Conservation (phyloP, 2,329 filamentous ascomycete species). For the Trichoderma oligosporum region DNA sequence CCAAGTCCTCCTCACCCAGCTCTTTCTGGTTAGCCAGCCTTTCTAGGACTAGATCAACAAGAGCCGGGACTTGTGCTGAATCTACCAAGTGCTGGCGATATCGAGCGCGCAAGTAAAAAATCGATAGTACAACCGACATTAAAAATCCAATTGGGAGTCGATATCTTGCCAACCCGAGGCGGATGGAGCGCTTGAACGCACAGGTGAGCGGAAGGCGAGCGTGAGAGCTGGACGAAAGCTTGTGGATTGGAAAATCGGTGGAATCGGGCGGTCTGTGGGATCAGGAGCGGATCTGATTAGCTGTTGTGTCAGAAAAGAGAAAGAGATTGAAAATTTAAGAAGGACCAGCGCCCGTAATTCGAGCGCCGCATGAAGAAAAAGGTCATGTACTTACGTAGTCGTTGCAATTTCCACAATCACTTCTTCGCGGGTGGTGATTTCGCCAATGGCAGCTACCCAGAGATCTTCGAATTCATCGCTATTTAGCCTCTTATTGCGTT, state of each 20-base stretch:
- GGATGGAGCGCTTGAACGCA: constrained; percentile 71
- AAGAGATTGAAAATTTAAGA: constrained; percentile 9
- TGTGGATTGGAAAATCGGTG: constrained; percentile 57
- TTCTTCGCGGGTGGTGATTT: constrained; percentile 62
- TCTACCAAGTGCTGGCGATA: constrained; percentile 62
- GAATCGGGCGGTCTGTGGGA: constrained; percentile 67
- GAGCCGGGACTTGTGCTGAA: constrained; percentile 69
- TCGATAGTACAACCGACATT: constrained; percentile 45
- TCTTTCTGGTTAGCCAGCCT: constrained; percentile 80
- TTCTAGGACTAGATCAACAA: constrained; percentile 82
- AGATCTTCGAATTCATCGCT: constrained; percentile 90
- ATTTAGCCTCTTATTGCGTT: constrained; percentile 77
- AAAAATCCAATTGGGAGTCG: constrained; percentile 74
- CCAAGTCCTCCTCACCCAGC: constrained; percentile 62
- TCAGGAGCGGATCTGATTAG: constrained; percentile 81
- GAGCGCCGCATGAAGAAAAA: constrained; percentile 18
- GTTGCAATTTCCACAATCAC: constrained; percentile 44
- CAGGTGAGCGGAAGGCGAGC: constrained; percentile 85
- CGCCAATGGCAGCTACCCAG: constrained; percentile 69
- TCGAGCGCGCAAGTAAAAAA: constrained; percentile 61
- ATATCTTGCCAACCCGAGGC: constrained; percentile 80
- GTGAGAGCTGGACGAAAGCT: constrained; percentile 82
- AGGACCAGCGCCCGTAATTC: not conserved
- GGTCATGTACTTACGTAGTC: constrained; percentile 48
- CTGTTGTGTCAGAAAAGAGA: constrained; percentile 55